Evolutionary conservation across 1,284 basidiomycete species (phyloP), one percentile per base, ranked within the genome.

Genomic region (Pyrrhoderma lamaoense): DNA sequence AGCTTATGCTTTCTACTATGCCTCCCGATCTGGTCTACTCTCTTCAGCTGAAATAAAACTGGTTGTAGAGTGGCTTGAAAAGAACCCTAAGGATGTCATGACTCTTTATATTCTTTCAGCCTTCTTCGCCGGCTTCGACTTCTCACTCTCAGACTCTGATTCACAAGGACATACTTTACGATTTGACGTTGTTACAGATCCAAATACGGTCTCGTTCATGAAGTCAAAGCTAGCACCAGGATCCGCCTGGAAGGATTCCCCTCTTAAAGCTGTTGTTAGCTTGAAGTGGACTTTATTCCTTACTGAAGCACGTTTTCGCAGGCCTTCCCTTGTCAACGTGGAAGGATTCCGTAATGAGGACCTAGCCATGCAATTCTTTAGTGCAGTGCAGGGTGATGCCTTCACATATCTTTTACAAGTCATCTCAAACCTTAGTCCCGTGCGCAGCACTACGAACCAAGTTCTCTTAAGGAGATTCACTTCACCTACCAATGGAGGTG

Each of bases 221-320:
- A 76, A 71, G 34, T 73, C 68, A 46, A 79, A 79, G 57, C 66
- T 86, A 7, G 69, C 70, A n/a, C 62, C 74, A 3, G 56, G 72
- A 7, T 64, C 71, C 2, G 65, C 70, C 23, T 93, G 91, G 86
- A 80, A 79, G 52, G 83, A 89, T 8, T 74, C 79, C 0, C 83
- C 84, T 2, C 69, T 93, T 23, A 89, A 87, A 61, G 85, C 90
- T 1, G 75, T 80, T 0, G 64, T 94, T 2, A 69, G 86, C 8
- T 75, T 98, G 27, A 88, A 92, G 60, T 96, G 92, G 91, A 86
- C 89, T 0, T 71, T 94, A 50, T 92, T 88, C 66, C 74, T 90
- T 59, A 82, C 86, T 1, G 83, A 89, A 51, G 77, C 80, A 3
- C 73, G 89, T 21, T 80, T 84, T 60, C 75, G 79, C 18, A 81